Percentiles rank a stretch among this genome's conserved stretches.
Conservation (phyloP, 2,329 filamentous ascomycete genomes). For the Pseudodiploospora longispora region DNA sequence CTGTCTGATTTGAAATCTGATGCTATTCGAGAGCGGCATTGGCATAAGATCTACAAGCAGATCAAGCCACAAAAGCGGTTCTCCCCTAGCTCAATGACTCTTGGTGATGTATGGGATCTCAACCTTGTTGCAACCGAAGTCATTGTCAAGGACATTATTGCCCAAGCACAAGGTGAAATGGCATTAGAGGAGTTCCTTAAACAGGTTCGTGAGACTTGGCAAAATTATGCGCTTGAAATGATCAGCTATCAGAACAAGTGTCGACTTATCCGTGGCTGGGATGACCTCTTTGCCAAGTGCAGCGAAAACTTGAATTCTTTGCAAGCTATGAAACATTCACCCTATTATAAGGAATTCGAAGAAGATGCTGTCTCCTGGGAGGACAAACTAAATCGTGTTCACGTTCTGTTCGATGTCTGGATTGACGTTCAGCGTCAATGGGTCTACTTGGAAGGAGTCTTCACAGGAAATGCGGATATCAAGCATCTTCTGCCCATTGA, state of each 20-base stretch:
- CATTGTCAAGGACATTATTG: conserved; percentile 86
- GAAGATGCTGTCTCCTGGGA: conserved; percentile 96
- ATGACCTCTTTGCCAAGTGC: conserved; percentile 96
- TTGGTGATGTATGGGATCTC: conserved; percentile 98
- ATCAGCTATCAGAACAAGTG: conserved; percentile 98
- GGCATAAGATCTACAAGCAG: conserved; percentile 96
- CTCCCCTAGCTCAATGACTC: conserved; percentile 85
- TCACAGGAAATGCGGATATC: conserved; percentile 97
- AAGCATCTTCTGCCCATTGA: conserved; percentile 96
- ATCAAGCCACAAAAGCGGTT: conserved; percentile 90
- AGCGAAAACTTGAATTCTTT: conserved; percentile 96
- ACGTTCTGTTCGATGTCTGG: conserved; percentile 98
- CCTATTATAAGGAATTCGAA: conserved; percentile 99
- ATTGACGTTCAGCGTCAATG: conserved; percentile 99
- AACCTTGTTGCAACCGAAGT: conserved; percentile 81
- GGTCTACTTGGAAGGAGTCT: conserved; percentile 98
- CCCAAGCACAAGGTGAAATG: conserved; percentile 96
- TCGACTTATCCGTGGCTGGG: conserved; percentile 93
- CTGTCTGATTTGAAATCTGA: conserved; percentile 91
- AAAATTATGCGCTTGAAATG: conserved; percentile 86
- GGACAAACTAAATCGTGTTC: conserved; percentile 93
- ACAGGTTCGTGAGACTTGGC: conserved; percentile 94
- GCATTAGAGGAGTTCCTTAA: conserved; percentile 95
- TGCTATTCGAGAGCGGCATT: conserved; percentile 91
- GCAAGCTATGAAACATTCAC: conserved; percentile 97